Conservation (phyloP, 169 alveolate genomes). For the Cryptosporidium xiaoi region DNA sequence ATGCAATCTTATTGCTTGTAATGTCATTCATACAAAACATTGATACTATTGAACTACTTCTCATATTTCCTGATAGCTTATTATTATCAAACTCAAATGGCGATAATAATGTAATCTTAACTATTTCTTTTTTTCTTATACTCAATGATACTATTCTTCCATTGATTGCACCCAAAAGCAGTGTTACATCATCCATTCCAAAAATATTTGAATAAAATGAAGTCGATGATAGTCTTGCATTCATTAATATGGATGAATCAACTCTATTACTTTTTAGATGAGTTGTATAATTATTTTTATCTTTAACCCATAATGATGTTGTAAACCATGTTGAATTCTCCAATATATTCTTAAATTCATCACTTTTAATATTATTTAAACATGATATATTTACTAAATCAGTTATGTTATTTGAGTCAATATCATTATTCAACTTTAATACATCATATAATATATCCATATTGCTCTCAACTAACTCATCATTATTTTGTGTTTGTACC, state of each 20-base stretch:
- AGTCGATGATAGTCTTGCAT: not conserved
- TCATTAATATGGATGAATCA: not conserved
- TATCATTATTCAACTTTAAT: not conserved
- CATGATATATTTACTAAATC: not conserved
- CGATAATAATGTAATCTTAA: slow-evolving; percentile 25
- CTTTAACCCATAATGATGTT: slow-evolving; percentile 45
- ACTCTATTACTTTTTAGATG: not conserved
- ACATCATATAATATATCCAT: slow-evolving; percentile 19
- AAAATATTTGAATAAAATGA: not conserved
- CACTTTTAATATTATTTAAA: not conserved
- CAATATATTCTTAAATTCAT: not conserved
- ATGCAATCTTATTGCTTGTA: slow-evolving; percentile 7
- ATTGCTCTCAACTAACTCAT: slow-evolving; percentile 9
- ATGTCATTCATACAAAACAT: slow-evolving; percentile 14
- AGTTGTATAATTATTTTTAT: not conserved
- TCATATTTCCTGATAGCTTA: not conserved
- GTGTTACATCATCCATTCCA: not conserved
- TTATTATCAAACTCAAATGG: slow-evolving; percentile 34
- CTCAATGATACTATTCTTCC: slow-evolving; percentile 28
- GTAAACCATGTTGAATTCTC: slow-evolving; percentile 63
- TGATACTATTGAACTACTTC: slow-evolving; percentile 65
- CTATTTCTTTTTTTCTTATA: slow-evolving; percentile 3
- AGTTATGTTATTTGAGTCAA: not conserved
- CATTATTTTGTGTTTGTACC: slow-evolving; percentile 15
- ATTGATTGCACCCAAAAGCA: slow-evolving; percentile 48